Evolutionary conservation across 2,329 filamentous ascomycete genomes (phyloP), one percentile per base, ranked within the genome.

Genomic region (Trichoderma hamatum): DNA sequence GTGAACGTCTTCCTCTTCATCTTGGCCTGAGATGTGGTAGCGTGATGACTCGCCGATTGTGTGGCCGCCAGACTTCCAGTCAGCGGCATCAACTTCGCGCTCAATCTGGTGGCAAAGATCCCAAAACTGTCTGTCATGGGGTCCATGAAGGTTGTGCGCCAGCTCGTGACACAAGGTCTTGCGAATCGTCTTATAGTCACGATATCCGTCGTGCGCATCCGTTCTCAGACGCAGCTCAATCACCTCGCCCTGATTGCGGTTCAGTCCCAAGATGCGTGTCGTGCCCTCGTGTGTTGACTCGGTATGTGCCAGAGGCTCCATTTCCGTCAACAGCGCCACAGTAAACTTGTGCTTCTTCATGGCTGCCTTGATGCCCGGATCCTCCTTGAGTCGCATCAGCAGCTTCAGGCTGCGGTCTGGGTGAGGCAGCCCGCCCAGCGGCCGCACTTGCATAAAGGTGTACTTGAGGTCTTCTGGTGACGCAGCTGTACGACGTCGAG

Each of bases 81-180:
- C 94, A 19, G 87, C 91, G 60, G 82, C 83, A 69, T 91, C 90
- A 3, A 97, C 95, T 82, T 97, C 95, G 62, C 86, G 85, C 83
- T 98, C 94, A 75, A 97, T 96, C 82, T 91, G 86, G 73, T 89
- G 90, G 73, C 92, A 97, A 74, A 99, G 79, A 65, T 93, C 88
- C 95, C 96, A 98, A 76, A 99, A 99, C 58, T 92, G 82, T 21
- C 88, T 84, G 79, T 98, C 94, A 78, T 99, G 96, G 0, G 91
- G 88, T 0, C 91, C 85, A 80, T 91, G 90, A 11, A 97, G 92
- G 75, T 97, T 97, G 80, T 99, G 96, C 72, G 94, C 91, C 21
- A 99, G 84, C 82, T 99, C 96, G 81, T 99, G 96, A 77, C 95
- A 98, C 14, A 99, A 84, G 56, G 96, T 98, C 74, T 92, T 92